Base-by-base conservation (phyloP, 768 basidiomycete genomes). In the Thelephora ganbajun region DNA sequence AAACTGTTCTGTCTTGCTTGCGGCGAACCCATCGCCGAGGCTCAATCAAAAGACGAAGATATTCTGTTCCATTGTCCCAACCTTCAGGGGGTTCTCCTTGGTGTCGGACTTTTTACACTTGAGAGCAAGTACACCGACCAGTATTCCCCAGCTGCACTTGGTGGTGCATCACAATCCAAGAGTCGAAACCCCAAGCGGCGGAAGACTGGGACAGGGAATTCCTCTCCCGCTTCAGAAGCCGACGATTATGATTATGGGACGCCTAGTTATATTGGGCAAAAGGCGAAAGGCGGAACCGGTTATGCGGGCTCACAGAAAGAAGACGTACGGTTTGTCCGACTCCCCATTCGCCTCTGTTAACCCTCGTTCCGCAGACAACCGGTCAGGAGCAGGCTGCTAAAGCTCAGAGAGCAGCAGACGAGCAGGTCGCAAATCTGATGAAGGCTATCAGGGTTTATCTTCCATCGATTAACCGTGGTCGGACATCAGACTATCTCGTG, bases 401-500 rank as follows among this genome's bases (percentile, higher is more conserved):
- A 23, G 68, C 69, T n/a, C 92, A 96, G 58, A 68, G 69, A 26
- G 62, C 61, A 11, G 85, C 85, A 56, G 93, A 97, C 54, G 73
- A 74, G 56, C 80, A 71, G 54, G 78, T 92, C 6, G 79, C 79
- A 13, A 65, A 67, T 2, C 66, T 93, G 19, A 72, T 97, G 36
- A 65, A 67, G 2, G 71, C 73, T 48, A 80, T 96, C 46, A 79
- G 88, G n/a, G 69, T 77, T 2, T 97, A 81, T 60, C 75, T 97
- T 9, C 93, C 93, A 0, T 83, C 82, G 35, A 65, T 90, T 9
- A 75, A 83, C 53, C 78, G 92, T 43, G 80, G 80, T 35, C 76
- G 76, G 52, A 76, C 89, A 1, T 90, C 88, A 53, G 93, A 97
- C 66, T 93, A 87, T 57, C 73, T 91, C 56, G 81, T 84, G n/a